Evolutionary conservation across 2,329 filamentous ascomycete species (phyloP).

Genomic region (Rugonectria rugulosa): DNA sequence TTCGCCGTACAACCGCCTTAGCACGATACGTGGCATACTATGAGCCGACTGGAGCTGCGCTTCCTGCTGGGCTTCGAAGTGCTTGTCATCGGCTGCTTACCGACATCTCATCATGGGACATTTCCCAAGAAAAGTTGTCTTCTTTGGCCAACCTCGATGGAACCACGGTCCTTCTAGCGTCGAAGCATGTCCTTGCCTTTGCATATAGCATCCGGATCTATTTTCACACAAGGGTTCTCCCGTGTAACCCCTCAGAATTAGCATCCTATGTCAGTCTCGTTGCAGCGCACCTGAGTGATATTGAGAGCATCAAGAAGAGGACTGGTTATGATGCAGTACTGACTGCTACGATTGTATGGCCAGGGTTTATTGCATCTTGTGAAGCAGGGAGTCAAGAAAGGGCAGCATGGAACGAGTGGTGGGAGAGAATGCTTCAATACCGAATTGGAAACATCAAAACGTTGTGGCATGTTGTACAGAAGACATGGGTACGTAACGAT

Average conservation of each 20-base stretch:
- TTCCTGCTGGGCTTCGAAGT: not conserved
- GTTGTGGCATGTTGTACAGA: conserved; percentile 7
- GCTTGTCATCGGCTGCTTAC: not conserved
- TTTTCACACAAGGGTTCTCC: conserved; percentile 11
- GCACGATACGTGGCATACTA: conserved; percentile 11
- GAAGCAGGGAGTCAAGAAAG: not conserved
- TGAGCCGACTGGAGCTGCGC: not conserved
- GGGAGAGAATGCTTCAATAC: conserved; percentile 13
- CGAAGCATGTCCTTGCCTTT: conserved; percentile 19
- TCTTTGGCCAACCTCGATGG: conserved; percentile 1
- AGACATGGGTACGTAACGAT: conserved; percentile 3
- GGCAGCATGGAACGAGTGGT: conserved; percentile 4
- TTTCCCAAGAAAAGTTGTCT: not conserved
- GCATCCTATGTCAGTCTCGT: not conserved
- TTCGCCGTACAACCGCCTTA: conserved; percentile 7
- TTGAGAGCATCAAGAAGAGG: conserved; percentile 11
- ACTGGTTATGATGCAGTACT: conserved; percentile 3
- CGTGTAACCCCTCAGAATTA: conserved; percentile 1
- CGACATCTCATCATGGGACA: conserved; percentile 7
- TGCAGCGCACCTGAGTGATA: conserved; percentile 11
- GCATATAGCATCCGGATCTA: conserved; percentile 12
- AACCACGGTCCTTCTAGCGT: conserved; percentile 4
- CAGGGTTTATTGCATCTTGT: conserved; percentile 9
- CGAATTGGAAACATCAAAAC: conserved; percentile 12
- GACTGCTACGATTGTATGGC: conserved; percentile 9